A percentile compares a stretch with the other conserved stretches of the same genome.
Conservation (phyloP, 345 rosid species). For the Psidium guajava region DNA sequence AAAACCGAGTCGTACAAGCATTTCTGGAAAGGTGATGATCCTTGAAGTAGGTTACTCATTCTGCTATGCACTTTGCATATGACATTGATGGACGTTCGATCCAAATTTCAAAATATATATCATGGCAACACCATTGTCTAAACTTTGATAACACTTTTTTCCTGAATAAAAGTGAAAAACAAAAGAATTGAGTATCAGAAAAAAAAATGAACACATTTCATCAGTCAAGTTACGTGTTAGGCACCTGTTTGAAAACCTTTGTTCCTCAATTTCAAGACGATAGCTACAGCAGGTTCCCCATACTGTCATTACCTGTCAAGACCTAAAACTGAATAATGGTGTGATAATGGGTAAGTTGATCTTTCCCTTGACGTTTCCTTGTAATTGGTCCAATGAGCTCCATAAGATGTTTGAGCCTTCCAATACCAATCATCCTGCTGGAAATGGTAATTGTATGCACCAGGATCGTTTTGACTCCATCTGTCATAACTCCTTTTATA, state of each 20-base stretch:
- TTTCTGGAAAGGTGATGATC: neutral
- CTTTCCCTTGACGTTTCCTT: conserved; percentile 40
- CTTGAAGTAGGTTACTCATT: neutral
- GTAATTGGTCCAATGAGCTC: conserved; percentile 49
- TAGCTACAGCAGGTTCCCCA: neutral
- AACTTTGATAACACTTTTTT: neutral
- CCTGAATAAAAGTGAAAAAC: neutral
- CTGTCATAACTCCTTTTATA: conserved; percentile 57
- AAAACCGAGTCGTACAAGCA: neutral
- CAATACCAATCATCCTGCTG: conserved; percentile 98
- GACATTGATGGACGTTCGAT: neutral
- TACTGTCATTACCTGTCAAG: conserved; percentile 59
- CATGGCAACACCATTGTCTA: neutral
- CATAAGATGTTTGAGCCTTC: conserved; percentile 56
- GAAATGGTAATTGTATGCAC: conserved; percentile 66
- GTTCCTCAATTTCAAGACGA: neutral
- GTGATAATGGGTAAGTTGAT: conserved; percentile 50
- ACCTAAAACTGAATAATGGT: conserved; percentile 87
- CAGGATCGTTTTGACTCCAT: conserved; percentile 58
- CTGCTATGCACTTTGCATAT: neutral
- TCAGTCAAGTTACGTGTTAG: neutral
- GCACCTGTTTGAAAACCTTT: neutral
- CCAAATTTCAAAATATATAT: neutral
- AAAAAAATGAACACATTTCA: neutral
- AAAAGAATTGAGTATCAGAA: neutral